Conservation (phyloP, 1,139 yeast species). For the Saccharomyces hybrid region DNA sequence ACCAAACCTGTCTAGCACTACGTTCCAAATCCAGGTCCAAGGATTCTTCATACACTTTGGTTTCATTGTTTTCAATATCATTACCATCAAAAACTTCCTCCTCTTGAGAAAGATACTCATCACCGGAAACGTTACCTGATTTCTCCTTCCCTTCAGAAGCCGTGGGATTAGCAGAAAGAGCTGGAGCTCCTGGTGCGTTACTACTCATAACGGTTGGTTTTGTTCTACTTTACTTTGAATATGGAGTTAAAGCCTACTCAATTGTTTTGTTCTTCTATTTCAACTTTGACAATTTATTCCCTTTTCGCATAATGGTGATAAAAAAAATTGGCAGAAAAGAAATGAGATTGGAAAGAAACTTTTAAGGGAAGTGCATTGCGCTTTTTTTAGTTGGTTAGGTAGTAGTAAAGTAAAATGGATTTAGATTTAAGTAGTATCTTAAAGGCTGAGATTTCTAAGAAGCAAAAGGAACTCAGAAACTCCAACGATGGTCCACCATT, state of each 20-base stretch:
- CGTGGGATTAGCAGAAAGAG: not conserved
- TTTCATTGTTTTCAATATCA: conserved; percentile 34
- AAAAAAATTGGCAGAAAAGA: not conserved
- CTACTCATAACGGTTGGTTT: not conserved
- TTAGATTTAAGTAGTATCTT: conserved; percentile 36
- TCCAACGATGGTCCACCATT: conserved; percentile 1
- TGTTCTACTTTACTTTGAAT: not conserved
- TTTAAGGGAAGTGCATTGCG: not conserved
- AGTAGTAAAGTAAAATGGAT: conserved; percentile 5
- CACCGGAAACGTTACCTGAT: conserved; percentile 26
- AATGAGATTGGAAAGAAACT: not conserved
- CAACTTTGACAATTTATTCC: not conserved
- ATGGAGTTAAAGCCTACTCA: not conserved
- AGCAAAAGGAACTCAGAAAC: conserved; percentile 21
- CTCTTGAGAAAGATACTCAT: conserved; percentile 35
- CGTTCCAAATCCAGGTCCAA: conserved; percentile 52
- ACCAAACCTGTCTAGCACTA: conserved; percentile 72
- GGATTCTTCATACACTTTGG: conserved; percentile 43
- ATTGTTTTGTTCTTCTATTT: not conserved
- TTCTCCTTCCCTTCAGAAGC: not conserved
- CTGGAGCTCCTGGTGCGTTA: not conserved
- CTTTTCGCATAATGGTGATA: not conserved
- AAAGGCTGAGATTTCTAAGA: conserved; percentile 33
- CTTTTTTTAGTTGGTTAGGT: not conserved
- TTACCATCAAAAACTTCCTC: conserved; percentile 39